Percentiles rank a stretch among this genome's conserved stretches.
phyloP scores from a whole-genome alignment of 2,329 filamentous ascomycete species.

The Mycogone perniciosa region DNA sequence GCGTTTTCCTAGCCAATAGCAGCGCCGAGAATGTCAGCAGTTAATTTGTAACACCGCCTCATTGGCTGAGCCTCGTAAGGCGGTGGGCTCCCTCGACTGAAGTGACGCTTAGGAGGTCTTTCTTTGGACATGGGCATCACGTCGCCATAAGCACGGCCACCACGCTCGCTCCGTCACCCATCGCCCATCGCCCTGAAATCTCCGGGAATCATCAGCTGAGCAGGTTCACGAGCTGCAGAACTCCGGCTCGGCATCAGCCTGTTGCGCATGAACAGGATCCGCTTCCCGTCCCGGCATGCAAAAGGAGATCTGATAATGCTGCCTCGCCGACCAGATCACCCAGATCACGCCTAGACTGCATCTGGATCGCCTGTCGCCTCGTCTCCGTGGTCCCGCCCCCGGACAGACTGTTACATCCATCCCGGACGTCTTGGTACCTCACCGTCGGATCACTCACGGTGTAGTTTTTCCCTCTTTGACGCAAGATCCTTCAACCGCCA shows the following conservation, averaged over 20 bases:
- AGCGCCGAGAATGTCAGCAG: conserved; percentile 13
- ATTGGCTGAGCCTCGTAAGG: neutral
- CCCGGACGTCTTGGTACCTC: neutral
- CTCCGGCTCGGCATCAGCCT: neutral
- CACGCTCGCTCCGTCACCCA: neutral
- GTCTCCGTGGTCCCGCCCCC: neutral
- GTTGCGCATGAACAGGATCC: neutral
- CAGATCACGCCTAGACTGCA: neutral
- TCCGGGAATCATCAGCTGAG: too few species aligned
- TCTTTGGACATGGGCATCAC: neutral
- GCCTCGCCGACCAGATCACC: too few species aligned
- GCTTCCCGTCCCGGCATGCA: too few species aligned
- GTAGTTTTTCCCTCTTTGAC: neutral
- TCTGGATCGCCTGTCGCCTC: neutral
- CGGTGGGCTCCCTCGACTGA: conserved; percentile 3
- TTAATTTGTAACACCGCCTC: neutral
- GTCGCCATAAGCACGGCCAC: neutral
- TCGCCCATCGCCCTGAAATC: too few species aligned
- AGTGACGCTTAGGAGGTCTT: neutral
- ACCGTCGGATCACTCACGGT: neutral
- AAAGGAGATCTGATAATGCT: neutral
- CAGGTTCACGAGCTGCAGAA: too few species aligned
- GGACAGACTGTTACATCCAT: too few species aligned
- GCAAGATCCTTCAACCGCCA: too few species aligned
- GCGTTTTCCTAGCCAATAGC: neutral